phyloP scores from a whole-genome alignment of 495 filamentous ascomycete genomes.

The Penicillium pancosmium region DNA sequence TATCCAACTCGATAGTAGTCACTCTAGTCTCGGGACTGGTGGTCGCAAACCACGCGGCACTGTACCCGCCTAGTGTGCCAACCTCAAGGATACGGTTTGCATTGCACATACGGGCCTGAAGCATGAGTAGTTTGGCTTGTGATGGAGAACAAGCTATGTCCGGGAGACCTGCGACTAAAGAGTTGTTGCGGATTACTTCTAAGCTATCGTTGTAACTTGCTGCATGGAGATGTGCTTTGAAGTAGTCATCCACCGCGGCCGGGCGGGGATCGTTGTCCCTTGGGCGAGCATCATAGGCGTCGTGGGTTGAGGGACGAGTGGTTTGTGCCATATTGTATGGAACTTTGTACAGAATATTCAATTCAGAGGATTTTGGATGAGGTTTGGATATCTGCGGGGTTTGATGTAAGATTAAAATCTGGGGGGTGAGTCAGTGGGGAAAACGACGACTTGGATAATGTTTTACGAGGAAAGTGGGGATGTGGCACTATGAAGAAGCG shows the following conservation, averaged over 20 bases:
- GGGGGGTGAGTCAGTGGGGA: not conserved
- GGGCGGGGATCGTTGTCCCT: not conserved
- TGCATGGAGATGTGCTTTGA: conserved; percentile 3
- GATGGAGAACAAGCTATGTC: conserved; percentile 4
- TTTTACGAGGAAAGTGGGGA: conserved; percentile 1
- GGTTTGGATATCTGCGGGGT: not conserved
- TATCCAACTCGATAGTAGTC: not conserved
- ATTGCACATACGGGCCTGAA: conserved; percentile 9
- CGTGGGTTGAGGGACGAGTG: not conserved
- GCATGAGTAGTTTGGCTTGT: conserved; percentile 7
- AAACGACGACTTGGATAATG: not conserved
- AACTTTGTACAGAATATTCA: not conserved
- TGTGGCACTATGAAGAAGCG: not conserved
- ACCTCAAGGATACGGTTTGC: conserved; percentile 5
- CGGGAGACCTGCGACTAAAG: not conserved
- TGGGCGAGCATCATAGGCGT: not conserved
- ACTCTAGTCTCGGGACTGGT: not conserved
- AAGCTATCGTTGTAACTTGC: not conserved
- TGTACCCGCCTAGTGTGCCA: conserved; percentile 3
- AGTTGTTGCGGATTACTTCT: not conserved
- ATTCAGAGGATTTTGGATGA: not conserved
- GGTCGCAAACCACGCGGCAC: not conserved
- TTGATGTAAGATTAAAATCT: not conserved
- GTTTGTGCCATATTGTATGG: not conserved
- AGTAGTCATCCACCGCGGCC: conserved; percentile 3